phyloP scores from a whole-genome alignment of 2,329 filamentous ascomycete species.

The Nemania sp. region DNA sequence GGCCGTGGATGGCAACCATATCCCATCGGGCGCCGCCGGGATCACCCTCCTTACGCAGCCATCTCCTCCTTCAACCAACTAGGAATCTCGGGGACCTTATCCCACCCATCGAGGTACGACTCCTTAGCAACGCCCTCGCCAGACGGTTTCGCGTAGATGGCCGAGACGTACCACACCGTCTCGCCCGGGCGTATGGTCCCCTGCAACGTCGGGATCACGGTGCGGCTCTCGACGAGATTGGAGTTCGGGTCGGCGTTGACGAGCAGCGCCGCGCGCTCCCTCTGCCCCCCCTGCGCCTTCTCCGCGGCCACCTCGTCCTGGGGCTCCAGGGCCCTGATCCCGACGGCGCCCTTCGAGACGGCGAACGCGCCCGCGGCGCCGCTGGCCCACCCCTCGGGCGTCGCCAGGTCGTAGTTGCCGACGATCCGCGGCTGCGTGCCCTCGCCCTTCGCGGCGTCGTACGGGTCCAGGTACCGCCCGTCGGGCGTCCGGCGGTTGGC shows the following conservation, averaged over 20 bases:
- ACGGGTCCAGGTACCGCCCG: conserved; percentile 56
- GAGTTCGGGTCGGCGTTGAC: conserved; percentile 80
- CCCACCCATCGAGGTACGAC: conserved; percentile 65
- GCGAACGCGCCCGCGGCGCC: conserved; percentile 60
- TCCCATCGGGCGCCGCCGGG: too few relatives aligned
- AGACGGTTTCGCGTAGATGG: conserved; percentile 70
- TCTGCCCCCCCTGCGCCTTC: conserved; percentile 39
- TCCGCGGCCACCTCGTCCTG: conserved; percentile 11
- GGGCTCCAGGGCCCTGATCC: conserved; percentile 59
- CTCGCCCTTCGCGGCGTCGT: conserved; percentile 51
- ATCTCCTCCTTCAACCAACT: conserved; percentile 63
- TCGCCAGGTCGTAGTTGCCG: conserved; percentile 63
- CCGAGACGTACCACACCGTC: conserved; percentile 69
- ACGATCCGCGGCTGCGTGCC: conserved; percentile 61
- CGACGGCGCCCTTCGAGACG: conserved; percentile 60
- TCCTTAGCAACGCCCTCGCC: conserved; percentile 55
- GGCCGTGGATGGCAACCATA: too few relatives aligned
- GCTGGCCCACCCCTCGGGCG: conserved; percentile 56
- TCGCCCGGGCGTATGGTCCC: conserved; percentile 62
- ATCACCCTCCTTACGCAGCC: conserved; percentile 22
- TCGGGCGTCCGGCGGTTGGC: conserved; percentile 55
- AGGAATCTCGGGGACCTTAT: conserved; percentile 60
- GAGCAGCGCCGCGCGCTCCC: conserved; percentile 61
- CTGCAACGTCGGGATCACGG: conserved; percentile 71
- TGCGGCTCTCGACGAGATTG: conserved; percentile 74